Conservation (phyloP, 2,329 filamentous ascomycete species). For the Cladosporium sp. region DNA sequence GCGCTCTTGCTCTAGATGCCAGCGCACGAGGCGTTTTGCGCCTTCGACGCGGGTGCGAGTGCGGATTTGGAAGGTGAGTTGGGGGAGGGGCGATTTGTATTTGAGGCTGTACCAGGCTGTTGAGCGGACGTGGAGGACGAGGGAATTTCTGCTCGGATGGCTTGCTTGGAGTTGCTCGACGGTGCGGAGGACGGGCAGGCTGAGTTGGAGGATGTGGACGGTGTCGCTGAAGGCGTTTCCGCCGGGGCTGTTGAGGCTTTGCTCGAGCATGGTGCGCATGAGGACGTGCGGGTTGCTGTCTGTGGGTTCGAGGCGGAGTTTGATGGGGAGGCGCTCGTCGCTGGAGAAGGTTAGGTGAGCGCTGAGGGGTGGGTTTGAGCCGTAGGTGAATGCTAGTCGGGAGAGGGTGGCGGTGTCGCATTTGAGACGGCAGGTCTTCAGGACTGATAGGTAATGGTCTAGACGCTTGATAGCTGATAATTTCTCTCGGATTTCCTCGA, state of each 20-base stretch:
- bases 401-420: constrained; percentile 58
- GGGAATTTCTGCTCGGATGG: constrained; percentile 12
- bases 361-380: constrained; percentile 23
- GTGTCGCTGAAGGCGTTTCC: constrained; percentile 49
- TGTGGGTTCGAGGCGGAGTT: constrained; percentile 53
- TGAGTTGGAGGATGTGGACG: constrained; percentile 54
- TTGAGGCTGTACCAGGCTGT: constrained; percentile 35
- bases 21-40: constrained; percentile 28
- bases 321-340: constrained; percentile 45
- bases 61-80: constrained; percentile 34
- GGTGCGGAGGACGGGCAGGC: constrained; percentile 60
- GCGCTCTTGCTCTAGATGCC: constrained; percentile 33
- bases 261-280: constrained; percentile 25
- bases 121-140: constrained; percentile 30
- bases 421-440: constrained; percentile 54
- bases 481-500: constrained; percentile 55
- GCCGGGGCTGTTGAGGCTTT: constrained; percentile 49
- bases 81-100: constrained; percentile 36
- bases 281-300: constrained; percentile 27
- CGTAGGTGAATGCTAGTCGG: constrained; percentile 66
- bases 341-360: constrained; percentile 19
- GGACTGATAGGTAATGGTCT: constrained; percentile 63
- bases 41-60: constrained; percentile 23
- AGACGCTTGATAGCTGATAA: constrained; percentile 66
- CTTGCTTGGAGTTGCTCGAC: constrained; percentile 55